Percentiles rank a stretch among this genome's conserved stretches.
phyloP scores from a whole-genome alignment of 805 yeast species.

The Ogataea nakhonphanomensis region DNA sequence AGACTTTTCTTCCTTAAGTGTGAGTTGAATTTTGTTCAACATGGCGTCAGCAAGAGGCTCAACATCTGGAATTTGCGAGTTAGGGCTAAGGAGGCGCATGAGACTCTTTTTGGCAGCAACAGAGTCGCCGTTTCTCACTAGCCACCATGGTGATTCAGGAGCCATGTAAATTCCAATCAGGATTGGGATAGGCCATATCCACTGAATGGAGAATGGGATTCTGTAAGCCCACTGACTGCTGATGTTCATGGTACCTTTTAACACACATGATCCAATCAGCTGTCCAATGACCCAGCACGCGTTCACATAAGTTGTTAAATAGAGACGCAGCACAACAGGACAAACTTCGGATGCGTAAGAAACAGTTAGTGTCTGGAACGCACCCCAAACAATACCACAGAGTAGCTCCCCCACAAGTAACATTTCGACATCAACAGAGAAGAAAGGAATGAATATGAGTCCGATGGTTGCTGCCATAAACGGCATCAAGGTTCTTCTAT shows the following conservation, averaged over 20 bases:
- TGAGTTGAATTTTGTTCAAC: background rate
- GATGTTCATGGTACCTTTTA: conserved; percentile 23
- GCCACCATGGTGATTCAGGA: conserved; percentile 61
- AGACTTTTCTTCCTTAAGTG: too few relatives aligned
- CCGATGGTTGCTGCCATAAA: conserved; percentile 29
- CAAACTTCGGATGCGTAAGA: conserved; percentile 57
- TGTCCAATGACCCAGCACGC: conserved; percentile 58
- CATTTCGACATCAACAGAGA: conserved; percentile 36
- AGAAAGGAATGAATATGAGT: conserved; percentile 39
- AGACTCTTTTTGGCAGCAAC: conserved; percentile 31
- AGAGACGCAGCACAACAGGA: conserved; percentile 46
- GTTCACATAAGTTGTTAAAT: conserved; percentile 48
- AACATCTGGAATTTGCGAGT: background rate
- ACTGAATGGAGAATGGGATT: conserved; percentile 57
- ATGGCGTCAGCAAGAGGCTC: conserved; percentile 10
- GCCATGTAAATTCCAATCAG: conserved; percentile 41
- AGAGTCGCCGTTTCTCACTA: conserved; percentile 39
- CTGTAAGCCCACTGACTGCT: conserved; percentile 40
- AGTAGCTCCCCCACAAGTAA: conserved; percentile 42
- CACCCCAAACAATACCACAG: conserved; percentile 52
- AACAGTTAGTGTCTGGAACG: conserved; percentile 48
- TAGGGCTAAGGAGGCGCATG: background rate
- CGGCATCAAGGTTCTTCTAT: conserved; percentile 34
- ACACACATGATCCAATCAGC: conserved; percentile 50
- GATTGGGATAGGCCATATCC: conserved; percentile 56